Evolutionary conservation across 176 grass and related monocot genomes (phyloP).

Genomic region (Zea mays): Zm-B73-REFERENCE-NAM-5.0 NC_050105.1:60900501-60901000

Average conservation of each 20-base stretch:
- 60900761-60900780: conserved; percentile 41
- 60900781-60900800: conserved; percentile 71
- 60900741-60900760: neutral
- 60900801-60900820: conserved; percentile 7
- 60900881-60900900: too few species aligned
- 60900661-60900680: too few species aligned
- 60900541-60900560: conserved; percentile 23
- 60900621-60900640: neutral
- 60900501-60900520: neutral
- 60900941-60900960: too few species aligned
- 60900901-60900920: too few species aligned
- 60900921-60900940: too few species aligned
- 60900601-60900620: neutral
- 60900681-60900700: neutral
- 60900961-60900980: too few species aligned
- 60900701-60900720: neutral
- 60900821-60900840: conserved; percentile 22
- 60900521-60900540: neutral
- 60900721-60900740: neutral
- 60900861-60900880: conserved; percentile 50
- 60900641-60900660: neutral
- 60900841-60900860: conserved; percentile 88
- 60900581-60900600: too few species aligned
- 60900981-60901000: neutral
- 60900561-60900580: neutral